phyloP scores from a whole-genome alignment of 1,284 basidiomycete species.

The Trametes sp. region DNA sequence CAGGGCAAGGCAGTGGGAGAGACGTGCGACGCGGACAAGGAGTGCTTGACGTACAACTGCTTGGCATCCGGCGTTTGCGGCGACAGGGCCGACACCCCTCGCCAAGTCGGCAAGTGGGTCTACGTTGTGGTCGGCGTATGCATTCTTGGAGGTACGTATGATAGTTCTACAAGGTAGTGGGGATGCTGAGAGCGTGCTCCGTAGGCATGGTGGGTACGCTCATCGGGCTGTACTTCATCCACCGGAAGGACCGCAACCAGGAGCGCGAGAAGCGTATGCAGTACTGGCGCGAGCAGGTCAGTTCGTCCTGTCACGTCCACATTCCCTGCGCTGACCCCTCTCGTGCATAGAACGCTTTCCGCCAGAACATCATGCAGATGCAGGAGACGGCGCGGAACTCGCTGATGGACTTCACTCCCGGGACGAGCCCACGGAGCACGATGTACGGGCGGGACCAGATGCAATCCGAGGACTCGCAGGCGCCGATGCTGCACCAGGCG shows the following conservation, averaged over 20 bases:
- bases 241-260: slow-evolving; percentile 72
- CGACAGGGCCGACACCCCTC: slow-evolving; percentile 63
- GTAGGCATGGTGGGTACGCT: slow-evolving; percentile 78
- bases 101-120: slow-evolving; percentile 71
- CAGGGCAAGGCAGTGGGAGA: slow-evolving; percentile 62
- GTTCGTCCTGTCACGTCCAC: slow-evolving; percentile 15
- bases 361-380: slow-evolving; percentile 81
- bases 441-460: slow-evolving; percentile 53
- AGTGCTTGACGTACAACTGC: slow-evolving; percentile 86
- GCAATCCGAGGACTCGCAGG: slow-evolving; percentile 61
- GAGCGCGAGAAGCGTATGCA: slow-evolving; percentile 84
- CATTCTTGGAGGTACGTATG: slow-evolving; percentile 68
- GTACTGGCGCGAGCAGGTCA: slow-evolving; percentile 88
- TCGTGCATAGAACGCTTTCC: slow-evolving; percentile 67
- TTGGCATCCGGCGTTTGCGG: slow-evolving; percentile 68
- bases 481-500: slow-evolving; percentile 57
- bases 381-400: slow-evolving; percentile 73
- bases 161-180: neutral
- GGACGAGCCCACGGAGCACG: slow-evolving; percentile 52
- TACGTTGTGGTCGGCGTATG: slow-evolving; percentile 78
- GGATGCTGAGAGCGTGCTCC: neutral
- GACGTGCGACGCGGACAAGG: slow-evolving; percentile 80
- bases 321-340: neutral
- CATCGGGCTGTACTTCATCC: slow-evolving; percentile 71
- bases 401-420: slow-evolving; percentile 55